These are phyloP conservation scores for Arabis hirsuta DNA, from an alignment of 345 rosid species.

Conservation along the genomic window DNA sequence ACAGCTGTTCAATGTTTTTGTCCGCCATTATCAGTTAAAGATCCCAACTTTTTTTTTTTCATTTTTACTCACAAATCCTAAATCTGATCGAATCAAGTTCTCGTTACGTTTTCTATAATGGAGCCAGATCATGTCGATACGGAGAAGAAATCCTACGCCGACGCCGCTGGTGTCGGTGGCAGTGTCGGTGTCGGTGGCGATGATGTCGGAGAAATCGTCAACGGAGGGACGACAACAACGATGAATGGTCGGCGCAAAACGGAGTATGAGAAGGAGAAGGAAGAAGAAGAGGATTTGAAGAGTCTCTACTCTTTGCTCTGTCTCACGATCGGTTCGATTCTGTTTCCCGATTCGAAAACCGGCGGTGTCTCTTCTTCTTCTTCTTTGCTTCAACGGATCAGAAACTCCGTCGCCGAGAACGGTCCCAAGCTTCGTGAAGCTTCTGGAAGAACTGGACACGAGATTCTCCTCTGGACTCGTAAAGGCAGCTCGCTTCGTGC, in stretches of 20 bases:
- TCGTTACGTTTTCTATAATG: slow-evolving; percentile 25
- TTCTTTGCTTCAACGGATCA: slow-evolving; percentile 59
- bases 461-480: slow-evolving; percentile 74
- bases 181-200: slow-evolving; percentile 10
- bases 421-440: slow-evolving; percentile 61
- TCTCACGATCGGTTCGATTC: slow-evolving; percentile 50
- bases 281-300: slow-evolving; percentile 22
- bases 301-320: slow-evolving; percentile 58
- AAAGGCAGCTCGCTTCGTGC: slow-evolving; percentile 80
- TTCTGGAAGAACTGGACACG: slow-evolving; percentile 50
- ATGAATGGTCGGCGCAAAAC: neutral
- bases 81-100: slow-evolving; percentile 21
- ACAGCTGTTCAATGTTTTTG: slow-evolving; percentile 18
- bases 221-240: slow-evolving; percentile 15
- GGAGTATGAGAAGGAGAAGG: neutral
- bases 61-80: neutral
- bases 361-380: slow-evolving; percentile 38
- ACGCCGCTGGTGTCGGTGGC: slow-evolving; percentile 17
- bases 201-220: slow-evolving; percentile 36
- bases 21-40: slow-evolving; percentile 20
- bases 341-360: slow-evolving; percentile 52
- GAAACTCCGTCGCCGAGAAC: slow-evolving; percentile 52
- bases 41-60: neutral
- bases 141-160: slow-evolving; percentile 28
- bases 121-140: slow-evolving; percentile 30